Evolutionary conservation across 2,329 filamentous ascomycete genomes (phyloP).

Genomic region (Neofusicoccum ribis): DNA sequence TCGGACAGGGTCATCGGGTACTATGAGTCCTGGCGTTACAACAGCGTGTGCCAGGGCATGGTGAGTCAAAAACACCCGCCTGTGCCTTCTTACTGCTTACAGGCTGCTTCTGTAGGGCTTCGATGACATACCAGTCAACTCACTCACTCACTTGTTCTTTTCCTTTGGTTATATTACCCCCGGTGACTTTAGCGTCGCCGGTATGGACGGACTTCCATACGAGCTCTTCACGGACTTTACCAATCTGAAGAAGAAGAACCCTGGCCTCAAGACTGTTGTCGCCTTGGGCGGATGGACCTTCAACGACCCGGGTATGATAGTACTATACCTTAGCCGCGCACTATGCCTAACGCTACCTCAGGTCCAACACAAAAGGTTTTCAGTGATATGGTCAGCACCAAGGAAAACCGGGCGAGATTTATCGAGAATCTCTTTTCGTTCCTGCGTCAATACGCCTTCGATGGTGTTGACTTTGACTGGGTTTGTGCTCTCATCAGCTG

Average conservation of each 20-base stretch:
- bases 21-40: constrained; percentile 16
- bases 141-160: constrained; percentile 30
- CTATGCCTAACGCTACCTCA: not conserved
- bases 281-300: constrained; percentile 47
- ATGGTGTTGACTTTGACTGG: constrained; percentile 53
- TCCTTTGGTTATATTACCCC: constrained; percentile 26
- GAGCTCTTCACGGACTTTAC: constrained; percentile 33
- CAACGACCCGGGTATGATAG: constrained; percentile 30
- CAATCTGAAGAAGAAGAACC: constrained; percentile 30
- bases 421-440: constrained; percentile 41
- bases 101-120: not conserved
- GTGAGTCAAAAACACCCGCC: constrained; percentile 14
- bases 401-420: constrained; percentile 38
- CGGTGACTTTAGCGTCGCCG: constrained; percentile 24
- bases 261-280: constrained; percentile 39
- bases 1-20: constrained; percentile 17
- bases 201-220: constrained; percentile 26
- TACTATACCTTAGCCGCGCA: too few relatives aligned
- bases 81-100: too few relatives aligned
- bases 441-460: constrained; percentile 45
- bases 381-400: constrained; percentile 33
- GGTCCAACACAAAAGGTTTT: constrained; percentile 30
- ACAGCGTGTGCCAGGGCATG: constrained; percentile 26
- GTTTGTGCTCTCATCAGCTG: constrained; percentile 14
- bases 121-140: constrained; percentile 26